A percentile compares a stretch with the other conserved stretches of the same genome.
phyloP scores from a whole-genome alignment of 208 protist genomes.

The Trypanosoma boissoni region DNA sequence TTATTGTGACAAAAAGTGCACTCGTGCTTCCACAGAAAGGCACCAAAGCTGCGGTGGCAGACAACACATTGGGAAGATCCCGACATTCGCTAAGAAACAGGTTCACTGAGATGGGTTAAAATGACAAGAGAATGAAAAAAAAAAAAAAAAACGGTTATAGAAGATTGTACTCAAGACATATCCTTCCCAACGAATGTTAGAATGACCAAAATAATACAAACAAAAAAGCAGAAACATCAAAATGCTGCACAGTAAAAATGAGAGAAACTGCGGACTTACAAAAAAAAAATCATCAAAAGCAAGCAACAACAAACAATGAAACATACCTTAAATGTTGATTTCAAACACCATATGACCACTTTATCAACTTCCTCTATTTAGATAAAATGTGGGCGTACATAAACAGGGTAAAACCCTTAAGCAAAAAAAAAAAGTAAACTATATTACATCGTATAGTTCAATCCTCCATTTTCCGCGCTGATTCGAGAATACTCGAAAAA shows the following conservation, averaged over 20 bases:
- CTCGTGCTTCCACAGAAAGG: conserved; percentile 46
- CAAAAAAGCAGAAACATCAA: too few species aligned
- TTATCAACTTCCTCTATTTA: too few species aligned
- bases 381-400: too few species aligned
- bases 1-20: conserved; percentile 43
- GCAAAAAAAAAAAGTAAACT: conserved; percentile 4
- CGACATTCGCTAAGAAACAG: too few species aligned
- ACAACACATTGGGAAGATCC: conserved; percentile 28
- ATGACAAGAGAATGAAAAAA: neutral
- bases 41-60: conserved; percentile 46
- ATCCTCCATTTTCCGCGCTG: conserved; percentile 42
- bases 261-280: too few species aligned
- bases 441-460: conserved; percentile 11
- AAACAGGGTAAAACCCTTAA: too few species aligned
- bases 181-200: too few species aligned
- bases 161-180: too few species aligned
- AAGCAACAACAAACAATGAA: neutral
- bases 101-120: too few species aligned
- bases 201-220: too few species aligned
- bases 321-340: neutral
- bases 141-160: neutral
- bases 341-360: too few species aligned
- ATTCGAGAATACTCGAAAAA: conserved; percentile 55
- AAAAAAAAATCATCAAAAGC: conserved; percentile 2
- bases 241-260: too few species aligned